Percentiles rank a stretch among this genome's conserved stretches.
These are phyloP conservation scores for Sarocladiaceae sp. DNA, from an alignment of 2,329 filamentous ascomycete species.

Conservation along the genomic window DNA sequence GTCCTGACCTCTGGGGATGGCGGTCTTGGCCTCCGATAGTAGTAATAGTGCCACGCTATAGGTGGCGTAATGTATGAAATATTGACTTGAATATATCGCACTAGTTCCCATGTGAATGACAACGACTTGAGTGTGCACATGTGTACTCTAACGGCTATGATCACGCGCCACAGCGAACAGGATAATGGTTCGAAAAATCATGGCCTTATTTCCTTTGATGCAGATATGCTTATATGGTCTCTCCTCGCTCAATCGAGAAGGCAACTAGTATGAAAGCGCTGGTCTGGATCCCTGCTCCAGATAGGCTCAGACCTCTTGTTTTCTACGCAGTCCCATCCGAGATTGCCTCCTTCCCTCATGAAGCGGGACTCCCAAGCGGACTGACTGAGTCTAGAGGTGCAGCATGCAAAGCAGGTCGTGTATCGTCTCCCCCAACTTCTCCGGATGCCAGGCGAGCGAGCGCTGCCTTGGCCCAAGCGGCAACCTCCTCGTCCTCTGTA, in stretches of 20 bases:
- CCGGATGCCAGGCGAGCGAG: slow-evolving; percentile 56
- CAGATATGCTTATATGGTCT: background rate
- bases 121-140: too few relatives aligned
- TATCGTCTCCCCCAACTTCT: slow-evolving; percentile 39
- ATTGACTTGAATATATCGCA: background rate
- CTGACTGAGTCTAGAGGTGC: slow-evolving; percentile 76
- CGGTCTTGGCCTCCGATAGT: background rate
- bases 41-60: slow-evolving; percentile 3
- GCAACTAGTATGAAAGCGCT: slow-evolving; percentile 13
- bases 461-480: slow-evolving; percentile 74
- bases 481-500: slow-evolving; percentile 73
- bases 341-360: background rate
- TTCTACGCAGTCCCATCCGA: background rate
- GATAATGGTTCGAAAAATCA: background rate
- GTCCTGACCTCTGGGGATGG: background rate
- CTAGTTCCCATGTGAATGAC: too few relatives aligned
- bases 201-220: slow-evolving; percentile 3
- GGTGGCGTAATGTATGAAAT: slow-evolving; percentile 2
- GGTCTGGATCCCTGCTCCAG: slow-evolving; percentile 14
- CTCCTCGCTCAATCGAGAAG: background rate
- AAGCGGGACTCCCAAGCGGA: slow-evolving; percentile 39
- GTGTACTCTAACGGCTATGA: too few relatives aligned
- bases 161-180: too few relatives aligned
- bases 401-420: slow-evolving; percentile 80
- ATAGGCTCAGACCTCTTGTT: background rate